phyloP scores from a whole-genome alignment of 2,329 filamentous ascomycete genomes.

The Sarocladium strictum region DNA sequence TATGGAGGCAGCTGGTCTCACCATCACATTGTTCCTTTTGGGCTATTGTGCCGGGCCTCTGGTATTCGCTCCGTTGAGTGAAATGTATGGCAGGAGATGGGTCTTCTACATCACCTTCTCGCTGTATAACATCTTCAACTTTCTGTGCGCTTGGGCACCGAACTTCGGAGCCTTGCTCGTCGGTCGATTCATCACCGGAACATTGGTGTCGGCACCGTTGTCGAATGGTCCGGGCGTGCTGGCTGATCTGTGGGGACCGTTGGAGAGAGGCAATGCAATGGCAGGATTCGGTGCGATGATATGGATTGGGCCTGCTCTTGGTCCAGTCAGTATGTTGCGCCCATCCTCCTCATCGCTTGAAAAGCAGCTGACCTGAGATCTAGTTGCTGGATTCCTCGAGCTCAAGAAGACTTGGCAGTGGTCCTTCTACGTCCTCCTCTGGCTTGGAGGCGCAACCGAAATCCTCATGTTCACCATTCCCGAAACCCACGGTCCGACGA shows the following conservation, averaged over 20 bases:
- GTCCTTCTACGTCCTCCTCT: slow-evolving; percentile 43
- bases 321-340: slow-evolving; percentile 35
- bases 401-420: slow-evolving; percentile 49
- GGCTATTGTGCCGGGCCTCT: slow-evolving; percentile 54
- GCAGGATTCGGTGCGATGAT: slow-evolving; percentile 47
- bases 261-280: slow-evolving; percentile 48
- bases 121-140: slow-evolving; percentile 43
- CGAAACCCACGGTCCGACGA: slow-evolving; percentile 45
- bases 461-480: slow-evolving; percentile 51
- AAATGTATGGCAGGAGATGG: slow-evolving; percentile 50
- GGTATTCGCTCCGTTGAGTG: slow-evolving; percentile 50
- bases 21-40: slow-evolving; percentile 48
- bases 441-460: slow-evolving; percentile 31
- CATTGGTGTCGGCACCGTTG: slow-evolving; percentile 44
- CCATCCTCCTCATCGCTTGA: too few species aligned
- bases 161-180: slow-evolving; percentile 47
- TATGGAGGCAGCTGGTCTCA: slow-evolving; percentile 38
- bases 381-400: slow-evolving; percentile 48
- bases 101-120: slow-evolving; percentile 45
- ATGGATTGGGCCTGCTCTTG: slow-evolving; percentile 47
- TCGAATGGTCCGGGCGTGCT: slow-evolving; percentile 46
- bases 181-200: slow-evolving; percentile 50
- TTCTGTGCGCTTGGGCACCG: slow-evolving; percentile 48
- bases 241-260: slow-evolving; percentile 46
- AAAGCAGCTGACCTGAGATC: neutral